Conservation (phyloP, 2,329 filamentous ascomycete genomes). For the Colletotrichum incanum region DNA sequence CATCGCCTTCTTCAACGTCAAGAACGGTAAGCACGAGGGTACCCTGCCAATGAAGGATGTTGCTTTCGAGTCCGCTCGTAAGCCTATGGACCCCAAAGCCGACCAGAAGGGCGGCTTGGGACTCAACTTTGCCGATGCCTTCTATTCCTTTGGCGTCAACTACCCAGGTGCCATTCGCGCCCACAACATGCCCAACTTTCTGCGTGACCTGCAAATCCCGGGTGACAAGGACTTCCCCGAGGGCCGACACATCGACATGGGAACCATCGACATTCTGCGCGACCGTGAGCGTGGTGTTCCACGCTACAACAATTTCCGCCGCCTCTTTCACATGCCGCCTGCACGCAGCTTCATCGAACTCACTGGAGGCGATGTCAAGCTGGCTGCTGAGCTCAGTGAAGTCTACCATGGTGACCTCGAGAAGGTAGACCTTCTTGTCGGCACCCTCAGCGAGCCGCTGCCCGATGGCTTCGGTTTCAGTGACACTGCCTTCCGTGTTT, state of each 20-base stretch:
- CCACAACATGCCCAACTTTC: conserved; percentile 52
- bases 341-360: not conserved
- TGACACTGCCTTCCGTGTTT: conserved; percentile 55
- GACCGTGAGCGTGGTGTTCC: conserved; percentile 64
- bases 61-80: conserved; percentile 53
- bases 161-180: conserved; percentile 62
- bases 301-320: conserved; percentile 61
- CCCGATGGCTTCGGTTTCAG: conserved; percentile 63
- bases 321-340: conserved; percentile 52
- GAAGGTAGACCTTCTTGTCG: conserved; percentile 59
- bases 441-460: conserved; percentile 59
- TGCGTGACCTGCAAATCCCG: conserved; percentile 55
- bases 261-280: conserved; percentile 62
- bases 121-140: conserved; percentile 54
- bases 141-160: conserved; percentile 64
- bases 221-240: conserved; percentile 50
- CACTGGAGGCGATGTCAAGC: not conserved
- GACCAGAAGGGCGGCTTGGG: conserved; percentile 23
- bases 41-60: conserved; percentile 52
- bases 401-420: conserved; percentile 60
- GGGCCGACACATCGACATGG: conserved; percentile 58
- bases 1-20: conserved; percentile 48
- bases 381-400: conserved; percentile 50
- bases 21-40: conserved; percentile 45
- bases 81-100: conserved; percentile 48